Evolutionary conservation across 148 eudicot genomes (phyloP).

Genomic region (Amaranthus cruentus): DNA sequence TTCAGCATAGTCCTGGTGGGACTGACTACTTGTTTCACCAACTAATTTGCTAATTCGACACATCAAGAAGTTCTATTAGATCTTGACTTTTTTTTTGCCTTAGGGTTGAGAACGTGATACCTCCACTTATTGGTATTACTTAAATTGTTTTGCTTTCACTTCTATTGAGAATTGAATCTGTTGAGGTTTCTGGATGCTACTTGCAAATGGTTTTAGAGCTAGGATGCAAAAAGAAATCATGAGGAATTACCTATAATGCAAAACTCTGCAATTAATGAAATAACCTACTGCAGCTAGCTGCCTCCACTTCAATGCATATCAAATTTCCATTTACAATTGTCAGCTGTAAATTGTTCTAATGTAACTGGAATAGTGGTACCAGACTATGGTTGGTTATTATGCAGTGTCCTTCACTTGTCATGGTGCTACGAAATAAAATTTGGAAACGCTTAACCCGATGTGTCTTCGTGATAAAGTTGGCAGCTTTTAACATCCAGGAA

Average conservation of each 20-base stretch:
- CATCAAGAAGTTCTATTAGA: background rate
- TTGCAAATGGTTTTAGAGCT: too few relatives aligned
- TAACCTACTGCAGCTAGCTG: conserved; percentile 10
- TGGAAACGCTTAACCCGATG: conserved; percentile 19
- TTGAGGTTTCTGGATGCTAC: background rate
- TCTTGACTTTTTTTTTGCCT: background rate
- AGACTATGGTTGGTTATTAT: conserved; percentile 8
- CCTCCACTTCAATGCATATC: conserved; percentile 5
- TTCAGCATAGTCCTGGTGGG: background rate
- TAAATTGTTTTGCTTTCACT: background rate
- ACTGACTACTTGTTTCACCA: background rate
- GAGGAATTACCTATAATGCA: too few relatives aligned
- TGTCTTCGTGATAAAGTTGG: conserved; percentile 66
- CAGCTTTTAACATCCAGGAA: conserved; percentile 99
- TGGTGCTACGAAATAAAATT: conserved; percentile 2
- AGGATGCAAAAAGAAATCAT: too few relatives aligned
- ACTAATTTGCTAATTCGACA: background rate
- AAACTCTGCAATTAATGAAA: background rate
- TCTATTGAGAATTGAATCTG: background rate
- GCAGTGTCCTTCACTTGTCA: conserved; percentile 14
- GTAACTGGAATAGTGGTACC: conserved; percentile 11
- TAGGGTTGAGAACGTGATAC: background rate
- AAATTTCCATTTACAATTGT: background rate
- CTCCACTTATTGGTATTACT: background rate
- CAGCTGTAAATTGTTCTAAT: conserved; percentile 12